These are phyloP conservation scores for Verticillium longisporum DNA, from an alignment of 2,329 filamentous ascomycete genomes.

Conservation along the genomic window DNA sequence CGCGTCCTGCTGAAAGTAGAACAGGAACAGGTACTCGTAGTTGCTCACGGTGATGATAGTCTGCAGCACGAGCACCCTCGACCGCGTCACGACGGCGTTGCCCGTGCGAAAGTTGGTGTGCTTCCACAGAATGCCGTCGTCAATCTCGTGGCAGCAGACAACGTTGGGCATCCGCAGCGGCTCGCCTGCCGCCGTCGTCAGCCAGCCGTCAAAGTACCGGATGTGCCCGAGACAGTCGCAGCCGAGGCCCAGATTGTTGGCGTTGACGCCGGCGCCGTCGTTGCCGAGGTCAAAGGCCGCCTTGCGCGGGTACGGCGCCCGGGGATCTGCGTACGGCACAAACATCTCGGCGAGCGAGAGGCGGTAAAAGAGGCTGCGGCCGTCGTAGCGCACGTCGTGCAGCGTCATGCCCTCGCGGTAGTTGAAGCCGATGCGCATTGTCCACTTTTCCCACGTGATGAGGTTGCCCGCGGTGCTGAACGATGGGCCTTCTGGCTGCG, in stretches of 20 bases:
- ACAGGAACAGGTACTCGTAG: slow-evolving; percentile 50
- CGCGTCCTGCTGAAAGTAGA: slow-evolving; percentile 46
- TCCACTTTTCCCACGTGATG: slow-evolving; percentile 58
- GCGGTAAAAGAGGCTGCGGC: slow-evolving; percentile 60
- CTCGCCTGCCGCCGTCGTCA: slow-evolving; percentile 21
- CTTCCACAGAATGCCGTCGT: slow-evolving; percentile 56
- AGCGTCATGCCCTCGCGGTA: slow-evolving; percentile 62
- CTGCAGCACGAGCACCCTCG: slow-evolving; percentile 54
- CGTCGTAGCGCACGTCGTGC: slow-evolving; percentile 62
- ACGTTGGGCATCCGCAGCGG: slow-evolving; percentile 25
- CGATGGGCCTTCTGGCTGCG: slow-evolving; percentile 28
- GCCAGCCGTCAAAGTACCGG: slow-evolving; percentile 28
- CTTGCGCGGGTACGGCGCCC: slow-evolving; percentile 58
- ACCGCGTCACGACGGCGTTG: slow-evolving; percentile 49
- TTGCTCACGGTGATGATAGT: slow-evolving; percentile 61
- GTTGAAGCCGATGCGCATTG: slow-evolving; percentile 63
- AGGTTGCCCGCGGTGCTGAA: slow-evolving; percentile 35
- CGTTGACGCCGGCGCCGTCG: slow-evolving; percentile 55
- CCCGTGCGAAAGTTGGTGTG: slow-evolving; percentile 57
- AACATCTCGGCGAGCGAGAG: slow-evolving; percentile 64
- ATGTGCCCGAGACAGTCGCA: slow-evolving; percentile 65
- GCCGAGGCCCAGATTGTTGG: slow-evolving; percentile 60
- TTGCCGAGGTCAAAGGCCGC: slow-evolving; percentile 67
- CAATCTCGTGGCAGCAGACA: slow-evolving; percentile 33
- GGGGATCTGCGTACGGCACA: slow-evolving; percentile 60